Base-by-base conservation (phyloP, 768 basidiomycete genomes). In the Tylopilus vinaceipallidus region DNA sequence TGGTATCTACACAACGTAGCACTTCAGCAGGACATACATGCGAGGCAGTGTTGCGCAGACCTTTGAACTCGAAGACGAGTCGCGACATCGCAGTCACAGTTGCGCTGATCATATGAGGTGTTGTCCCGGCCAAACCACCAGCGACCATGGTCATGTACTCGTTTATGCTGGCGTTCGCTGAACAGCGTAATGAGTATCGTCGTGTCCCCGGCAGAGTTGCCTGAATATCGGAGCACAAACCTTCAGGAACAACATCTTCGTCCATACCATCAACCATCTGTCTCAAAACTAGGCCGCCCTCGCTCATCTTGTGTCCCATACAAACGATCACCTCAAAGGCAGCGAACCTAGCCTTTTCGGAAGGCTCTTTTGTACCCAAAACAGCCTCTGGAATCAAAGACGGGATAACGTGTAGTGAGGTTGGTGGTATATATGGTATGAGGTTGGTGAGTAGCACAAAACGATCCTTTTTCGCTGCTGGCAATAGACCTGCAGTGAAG, bases 41-140 rank as follows among this genome's bases (percentile, higher is more conserved):
- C 13, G n/a, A 13, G 12, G 26, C 23, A 35, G 27, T 8, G 8
- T 16, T 27, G 17, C 20, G 5, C 51, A 38, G 45, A 93, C 95
- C 85, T 78, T 88, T 93, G 75, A 95, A 99, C 70, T 98, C 97
- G 65, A 98, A 99, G 16, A 98, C 77, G 12, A 98, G 76, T 20
- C 97, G 82, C 2, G 95, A 95, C 46, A 99, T 83, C 0, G 93
- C 91, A 6, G 94, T 98, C 45, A 98, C 84, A 2, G 92, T 91
- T 2, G 97, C 97, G 62, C 94, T 95, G 66, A 98, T 95, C 93
- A 97, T 98, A 64, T 99, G 97, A 0, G 95, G 94, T 11, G 83
- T 90, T 13, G 89, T 86, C 19, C 92, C 95, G 9, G 93, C 94
- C 40, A 98, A 71, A 49, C 97, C 97, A 57, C 93, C 95, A 32